phyloP scores from a whole-genome alignment of 306 rosid genomes.

The barrel medic (Medicago truncatula) region DNA sequence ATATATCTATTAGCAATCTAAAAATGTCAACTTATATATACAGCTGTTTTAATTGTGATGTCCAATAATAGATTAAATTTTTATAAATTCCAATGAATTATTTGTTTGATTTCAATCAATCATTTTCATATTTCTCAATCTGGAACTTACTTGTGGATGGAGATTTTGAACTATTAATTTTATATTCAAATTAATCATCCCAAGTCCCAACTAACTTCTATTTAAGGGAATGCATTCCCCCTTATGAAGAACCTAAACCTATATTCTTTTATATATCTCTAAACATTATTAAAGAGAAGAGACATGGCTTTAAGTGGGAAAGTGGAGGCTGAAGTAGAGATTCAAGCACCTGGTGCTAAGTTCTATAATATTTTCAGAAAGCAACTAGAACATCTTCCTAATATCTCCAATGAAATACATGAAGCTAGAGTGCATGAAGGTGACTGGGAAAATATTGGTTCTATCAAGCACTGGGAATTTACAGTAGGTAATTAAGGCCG shows the following conservation, averaged over 20 bases:
- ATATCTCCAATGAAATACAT: conserved; percentile 34
- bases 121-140: not conserved
- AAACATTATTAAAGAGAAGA: too few relatives aligned
- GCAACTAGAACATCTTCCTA: conserved; percentile 36
- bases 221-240: not conserved
- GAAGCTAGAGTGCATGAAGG: conserved; percentile 55
- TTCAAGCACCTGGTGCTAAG: conserved; percentile 38
- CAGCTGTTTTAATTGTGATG: not conserved
- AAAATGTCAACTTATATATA: not conserved
- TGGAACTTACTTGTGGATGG: not conserved
- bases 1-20: not conserved
- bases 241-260: not conserved
- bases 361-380: conserved; percentile 37
- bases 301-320: conserved; percentile 46
- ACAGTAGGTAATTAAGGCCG: conserved; percentile 39
- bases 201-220: conserved; percentile 12
- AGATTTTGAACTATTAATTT: not conserved
- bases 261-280: too few relatives aligned
- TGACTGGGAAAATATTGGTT: conserved; percentile 58
- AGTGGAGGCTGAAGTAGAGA: conserved; percentile 43
- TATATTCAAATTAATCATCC: not conserved
- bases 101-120: too few relatives aligned
- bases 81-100: not conserved
- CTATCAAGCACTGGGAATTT: conserved; percentile 51
- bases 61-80: not conserved